phyloP scores from a whole-genome alignment of 805 yeast genomes.

The Lipomyces sp. region DNA sequence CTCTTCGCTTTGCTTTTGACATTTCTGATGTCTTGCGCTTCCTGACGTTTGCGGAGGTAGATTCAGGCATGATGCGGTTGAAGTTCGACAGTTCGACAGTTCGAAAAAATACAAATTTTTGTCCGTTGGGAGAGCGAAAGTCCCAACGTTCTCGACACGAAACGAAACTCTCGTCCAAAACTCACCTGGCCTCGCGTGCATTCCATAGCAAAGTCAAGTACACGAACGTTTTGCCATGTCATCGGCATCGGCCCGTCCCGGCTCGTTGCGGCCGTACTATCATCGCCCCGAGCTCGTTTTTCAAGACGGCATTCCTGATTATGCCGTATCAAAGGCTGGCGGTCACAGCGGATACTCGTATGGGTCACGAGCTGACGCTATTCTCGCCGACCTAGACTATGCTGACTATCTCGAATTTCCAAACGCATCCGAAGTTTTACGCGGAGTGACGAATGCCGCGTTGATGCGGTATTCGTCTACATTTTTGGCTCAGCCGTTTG shows the following conservation, averaged over 20 bases:
- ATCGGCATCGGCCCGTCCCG: neutral
- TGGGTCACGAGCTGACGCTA: conserved; percentile 11
- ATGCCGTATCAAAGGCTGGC: conserved; percentile 8
- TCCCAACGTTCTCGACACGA: no score
- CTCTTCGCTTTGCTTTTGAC: no score
- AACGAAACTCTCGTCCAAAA: no score
- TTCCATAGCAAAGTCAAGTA: no score
- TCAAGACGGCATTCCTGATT: conserved; percentile 24
- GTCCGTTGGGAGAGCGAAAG: no score
- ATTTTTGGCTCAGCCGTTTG: conserved; percentile 81
- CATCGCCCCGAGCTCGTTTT: conserved; percentile 26
- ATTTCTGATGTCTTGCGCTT: no score
- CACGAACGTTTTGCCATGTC: no score
- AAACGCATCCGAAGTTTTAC: conserved; percentile 18
- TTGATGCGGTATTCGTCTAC: conserved; percentile 66
- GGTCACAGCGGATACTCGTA: neutral
- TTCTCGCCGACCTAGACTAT: conserved; percentile 29
- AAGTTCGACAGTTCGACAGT: no score
- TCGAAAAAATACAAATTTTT: no score
- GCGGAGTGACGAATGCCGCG: conserved; percentile 22
- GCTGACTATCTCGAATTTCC: conserved; percentile 29
- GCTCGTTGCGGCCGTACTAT: conserved; percentile 23
- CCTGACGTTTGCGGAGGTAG: neutral
- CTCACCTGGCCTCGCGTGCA: no score
- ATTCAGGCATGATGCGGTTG: neutral